A percentile compares a stretch with the other conserved stretches of the same genome.
Evolutionary conservation across 305 asterid genomes (phyloP).

Genomic region (Fraxinus floribunda): DNA sequence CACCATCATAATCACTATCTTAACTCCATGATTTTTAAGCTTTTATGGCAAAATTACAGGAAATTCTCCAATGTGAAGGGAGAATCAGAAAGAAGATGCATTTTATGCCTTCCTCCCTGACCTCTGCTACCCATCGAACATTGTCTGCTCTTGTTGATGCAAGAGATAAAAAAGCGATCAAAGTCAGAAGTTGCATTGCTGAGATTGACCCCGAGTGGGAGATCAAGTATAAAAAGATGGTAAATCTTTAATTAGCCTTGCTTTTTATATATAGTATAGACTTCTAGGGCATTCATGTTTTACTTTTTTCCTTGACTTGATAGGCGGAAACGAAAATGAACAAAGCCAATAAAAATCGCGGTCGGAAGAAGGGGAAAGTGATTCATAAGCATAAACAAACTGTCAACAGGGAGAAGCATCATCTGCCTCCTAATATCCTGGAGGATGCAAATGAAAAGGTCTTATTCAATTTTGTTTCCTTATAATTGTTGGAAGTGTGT

Average conservation of each 20-base stretch:
- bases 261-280: not conserved
- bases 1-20: not conserved
- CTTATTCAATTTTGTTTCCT: not conserved
- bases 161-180: conserved; percentile 52
- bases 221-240: conserved; percentile 52
- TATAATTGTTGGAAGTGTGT: not conserved
- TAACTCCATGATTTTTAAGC: not conserved
- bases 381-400: conserved; percentile 48
- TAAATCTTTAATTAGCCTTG: conserved; percentile 8
- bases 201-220: conserved; percentile 64
- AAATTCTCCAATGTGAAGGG: conserved; percentile 61
- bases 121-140: conserved; percentile 56
- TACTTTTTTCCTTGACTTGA: conserved; percentile 7
- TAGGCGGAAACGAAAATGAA: conserved; percentile 51
- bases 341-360: conserved; percentile 48
- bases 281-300: not conserved
- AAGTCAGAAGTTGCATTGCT: conserved; percentile 48
- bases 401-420: conserved; percentile 47
- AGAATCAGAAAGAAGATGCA: conserved; percentile 53
- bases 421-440: conserved; percentile 52
- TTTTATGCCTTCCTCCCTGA: conserved; percentile 63
- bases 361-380: conserved; percentile 59
- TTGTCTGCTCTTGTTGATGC: conserved; percentile 64
- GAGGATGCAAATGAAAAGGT: conserved; percentile 53
- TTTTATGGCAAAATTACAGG: conserved; percentile 37